A percentile compares a stretch with the other conserved stretches of the same genome.
phyloP scores from a whole-genome alignment of 2,329 filamentous ascomycete species.

The Monilinia laxa region DNA sequence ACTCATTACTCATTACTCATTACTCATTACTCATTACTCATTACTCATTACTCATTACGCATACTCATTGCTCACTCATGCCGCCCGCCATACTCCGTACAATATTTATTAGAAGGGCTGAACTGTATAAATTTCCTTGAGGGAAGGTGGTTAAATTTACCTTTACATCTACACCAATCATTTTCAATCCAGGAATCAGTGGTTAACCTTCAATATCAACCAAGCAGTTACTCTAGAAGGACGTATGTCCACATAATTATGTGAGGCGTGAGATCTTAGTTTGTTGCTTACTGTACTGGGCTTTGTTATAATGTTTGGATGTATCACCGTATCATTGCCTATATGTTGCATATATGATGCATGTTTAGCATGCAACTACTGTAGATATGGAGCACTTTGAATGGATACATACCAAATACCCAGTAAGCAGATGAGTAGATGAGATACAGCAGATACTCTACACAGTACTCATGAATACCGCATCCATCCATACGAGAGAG shows the following conservation, averaged over 20 bases:
- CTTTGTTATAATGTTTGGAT: not conserved
- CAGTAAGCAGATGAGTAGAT: no score
- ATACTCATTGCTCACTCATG: not conserved
- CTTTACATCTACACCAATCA: conserved; percentile 3
- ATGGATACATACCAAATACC: no score
- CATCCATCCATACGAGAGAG: no score
- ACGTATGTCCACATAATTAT: not conserved
- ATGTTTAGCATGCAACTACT: no score
- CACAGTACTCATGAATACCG: no score
- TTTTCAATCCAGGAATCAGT: not conserved
- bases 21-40: no score
- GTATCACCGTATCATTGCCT: not conserved
- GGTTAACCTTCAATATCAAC: conserved; percentile 14
- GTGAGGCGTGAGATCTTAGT: conserved; percentile 4
- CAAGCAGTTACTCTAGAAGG: not conserved
- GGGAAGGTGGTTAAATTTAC: conserved; percentile 12
- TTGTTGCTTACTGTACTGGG: not conserved
- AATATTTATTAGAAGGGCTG: conserved; percentile 5
- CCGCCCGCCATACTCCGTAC: not conserved
- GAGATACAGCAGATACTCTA: no score
- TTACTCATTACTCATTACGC: no score
- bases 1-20: no score
- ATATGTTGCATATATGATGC: no score
- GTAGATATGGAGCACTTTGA: no score
- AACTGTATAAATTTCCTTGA: not conserved